Evolutionary conservation across 1,284 basidiomycete genomes (phyloP).

Genomic region (Rhodotorula sp.): DNA sequence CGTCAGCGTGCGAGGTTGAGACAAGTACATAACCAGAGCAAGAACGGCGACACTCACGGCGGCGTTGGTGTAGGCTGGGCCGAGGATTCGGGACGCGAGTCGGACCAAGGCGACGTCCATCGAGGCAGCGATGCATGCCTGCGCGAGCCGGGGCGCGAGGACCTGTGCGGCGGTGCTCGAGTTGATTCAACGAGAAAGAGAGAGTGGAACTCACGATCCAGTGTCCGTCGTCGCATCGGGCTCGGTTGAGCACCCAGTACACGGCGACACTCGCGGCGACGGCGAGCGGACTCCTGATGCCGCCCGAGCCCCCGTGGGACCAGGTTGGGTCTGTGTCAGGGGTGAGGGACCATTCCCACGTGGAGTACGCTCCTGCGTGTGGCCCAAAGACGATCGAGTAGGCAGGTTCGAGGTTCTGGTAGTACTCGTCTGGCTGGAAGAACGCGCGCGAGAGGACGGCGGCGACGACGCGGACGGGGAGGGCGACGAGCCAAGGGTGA

Average conservation of each 20-base stretch:
- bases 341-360: conserved; percentile 85
- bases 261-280: conserved; percentile 67
- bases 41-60: conserved; percentile 58
- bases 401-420: conserved; percentile 90
- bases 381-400: conserved; percentile 82
- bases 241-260: conserved; percentile 67
- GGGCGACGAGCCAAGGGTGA: conserved; percentile 10
- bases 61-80: conserved; percentile 60
- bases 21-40: background rate
- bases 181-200: background rate
- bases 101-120: conserved; percentile 73
- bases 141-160: conserved; percentile 69
- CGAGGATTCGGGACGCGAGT: conserved; percentile 63
- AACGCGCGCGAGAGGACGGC: conserved; percentile 75
- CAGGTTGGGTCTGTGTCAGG: background rate
- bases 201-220: conserved; percentile 44
- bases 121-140: conserved; percentile 73
- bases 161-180: conserved; percentile 42
- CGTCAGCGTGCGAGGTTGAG: too few species aligned
- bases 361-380: conserved; percentile 66
- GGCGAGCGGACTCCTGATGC: conserved; percentile 49
- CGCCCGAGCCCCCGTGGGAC: conserved; percentile 33
- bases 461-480: conserved; percentile 51
- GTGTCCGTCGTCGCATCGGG: conserved; percentile 56
- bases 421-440: conserved; percentile 98